Evolutionary conservation across 441 rosid species (phyloP).

Genomic region (Populus hybrid): DNA sequence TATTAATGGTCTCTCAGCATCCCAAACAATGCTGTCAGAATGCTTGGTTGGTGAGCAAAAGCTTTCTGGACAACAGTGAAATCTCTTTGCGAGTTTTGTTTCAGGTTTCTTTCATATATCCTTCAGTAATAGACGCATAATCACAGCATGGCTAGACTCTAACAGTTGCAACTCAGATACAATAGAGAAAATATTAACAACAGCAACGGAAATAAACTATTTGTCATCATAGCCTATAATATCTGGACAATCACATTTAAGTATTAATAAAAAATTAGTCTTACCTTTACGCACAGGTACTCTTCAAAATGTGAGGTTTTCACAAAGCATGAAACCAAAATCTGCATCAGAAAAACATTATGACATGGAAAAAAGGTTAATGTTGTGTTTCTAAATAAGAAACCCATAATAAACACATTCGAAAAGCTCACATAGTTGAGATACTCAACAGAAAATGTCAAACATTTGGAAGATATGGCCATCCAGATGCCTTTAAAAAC

Average conservation of each 20-base stretch:
- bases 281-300: conserved; percentile 83
- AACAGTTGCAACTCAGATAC: neutral
- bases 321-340: conserved; percentile 85
- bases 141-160: too few species aligned
- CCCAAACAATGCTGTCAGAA: neutral
- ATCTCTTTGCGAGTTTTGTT: neutral
- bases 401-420: neutral
- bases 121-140: neutral
- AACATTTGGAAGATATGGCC: neutral
- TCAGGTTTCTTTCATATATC: neutral
- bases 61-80: neutral
- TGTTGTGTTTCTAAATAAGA: neutral
- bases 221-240: neutral
- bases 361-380: conserved; percentile 8
- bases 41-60: neutral
- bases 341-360: conserved; percentile 33
- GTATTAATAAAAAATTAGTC: neutral
- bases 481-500: neutral
- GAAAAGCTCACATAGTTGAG: neutral
- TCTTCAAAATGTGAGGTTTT: conserved; percentile 87
- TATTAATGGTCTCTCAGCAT: conserved; percentile 2
- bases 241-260: neutral
- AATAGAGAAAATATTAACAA: neutral
- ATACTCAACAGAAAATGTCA: neutral
- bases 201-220: neutral